These are phyloP conservation scores for Dioszegia aurantiaca DNA, from an alignment of 768 basidiomycete genomes.

Conservation along the genomic window DNA sequence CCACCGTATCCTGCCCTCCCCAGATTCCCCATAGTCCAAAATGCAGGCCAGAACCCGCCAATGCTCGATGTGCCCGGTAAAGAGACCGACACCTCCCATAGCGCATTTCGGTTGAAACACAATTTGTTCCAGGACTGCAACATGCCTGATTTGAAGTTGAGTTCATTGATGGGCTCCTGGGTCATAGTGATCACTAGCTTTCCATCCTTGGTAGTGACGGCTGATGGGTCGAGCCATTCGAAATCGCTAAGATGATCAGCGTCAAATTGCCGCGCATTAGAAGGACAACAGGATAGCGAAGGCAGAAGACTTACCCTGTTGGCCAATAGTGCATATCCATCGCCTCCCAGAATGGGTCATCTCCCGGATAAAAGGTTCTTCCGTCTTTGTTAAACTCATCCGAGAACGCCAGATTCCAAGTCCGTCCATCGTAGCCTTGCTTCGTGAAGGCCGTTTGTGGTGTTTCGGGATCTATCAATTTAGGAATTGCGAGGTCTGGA, in stretches of 20 bases:
- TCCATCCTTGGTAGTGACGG: constrained; percentile 68
- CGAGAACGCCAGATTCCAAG: constrained; percentile 71
- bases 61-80: constrained; percentile 41
- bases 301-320: constrained; percentile 17
- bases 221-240: constrained; percentile 83
- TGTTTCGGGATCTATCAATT: constrained; percentile 65
- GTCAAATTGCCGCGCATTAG: constrained; percentile 19
- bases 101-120: constrained; percentile 79
- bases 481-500: too few relatives aligned
- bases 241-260: constrained; percentile 25
- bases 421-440: constrained; percentile 59
- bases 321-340: constrained; percentile 54
- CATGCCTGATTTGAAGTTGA: constrained; percentile 61
- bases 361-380: constrained; percentile 72
- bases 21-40: constrained; percentile 69
- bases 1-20: constrained; percentile 87
- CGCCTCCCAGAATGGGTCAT: constrained; percentile 68
- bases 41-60: constrained; percentile 56
- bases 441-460: constrained; percentile 56
- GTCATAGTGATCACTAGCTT: constrained; percentile 70
- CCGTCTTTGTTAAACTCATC: constrained; percentile 83
- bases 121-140: constrained; percentile 68
- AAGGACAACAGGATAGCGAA: too few relatives aligned
- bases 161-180: constrained; percentile 64
- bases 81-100: constrained; percentile 64